Evolutionary conservation across 2,329 filamentous ascomycete genomes (phyloP), one percentile per base, ranked within the genome.

Genomic region (Blastomyces parvus): DNA sequence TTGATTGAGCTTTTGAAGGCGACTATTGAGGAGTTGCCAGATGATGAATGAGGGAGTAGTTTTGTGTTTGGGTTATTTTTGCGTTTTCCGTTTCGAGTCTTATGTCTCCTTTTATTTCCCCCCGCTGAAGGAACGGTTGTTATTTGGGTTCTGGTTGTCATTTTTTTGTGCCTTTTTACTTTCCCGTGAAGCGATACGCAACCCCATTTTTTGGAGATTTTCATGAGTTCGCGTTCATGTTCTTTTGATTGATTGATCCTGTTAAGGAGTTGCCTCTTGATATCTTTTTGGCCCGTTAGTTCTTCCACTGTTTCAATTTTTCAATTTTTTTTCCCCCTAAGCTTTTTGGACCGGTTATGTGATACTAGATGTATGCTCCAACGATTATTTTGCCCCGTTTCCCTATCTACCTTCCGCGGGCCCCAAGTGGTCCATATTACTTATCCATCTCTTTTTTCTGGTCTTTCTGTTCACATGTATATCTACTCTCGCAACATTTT

Each of bases 1-100:
- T 78, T 97, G 74, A 94, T 95, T 68, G 77, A 79, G 55, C 83
- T 94, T 74, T 86, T 96, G n/a, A 85, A 92, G 74, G 79, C 80
- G 19, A 88, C 90, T 25, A 83, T 96, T 70, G 81, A 83, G 42
- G 42, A 55, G n/a, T 63, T 67, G 55, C 66, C 66, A 1, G 66
- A 66, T 42, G 61, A 65, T 44, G 42, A 40, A 19, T 55, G 42
- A 46, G 19, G 22, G 4, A 25, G 57, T 19, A 13, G 22, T 40
- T 30, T 9, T 60, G 38, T n/a, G 48, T 48, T 40, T 40, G 5
- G 13, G 27, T 46, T 36, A 25, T 50, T 1, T 61, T 52, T 30
- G 6, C 27, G 33, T 36, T 38, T 57, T 33, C 4, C 3, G 33
- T 38, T 57, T n/a, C n/a, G n/a, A n/a, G n/a, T n/a, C n/a, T 17